Base-by-base conservation (phyloP, 345 rosid species). In the Citrus unshiu region DNA sequence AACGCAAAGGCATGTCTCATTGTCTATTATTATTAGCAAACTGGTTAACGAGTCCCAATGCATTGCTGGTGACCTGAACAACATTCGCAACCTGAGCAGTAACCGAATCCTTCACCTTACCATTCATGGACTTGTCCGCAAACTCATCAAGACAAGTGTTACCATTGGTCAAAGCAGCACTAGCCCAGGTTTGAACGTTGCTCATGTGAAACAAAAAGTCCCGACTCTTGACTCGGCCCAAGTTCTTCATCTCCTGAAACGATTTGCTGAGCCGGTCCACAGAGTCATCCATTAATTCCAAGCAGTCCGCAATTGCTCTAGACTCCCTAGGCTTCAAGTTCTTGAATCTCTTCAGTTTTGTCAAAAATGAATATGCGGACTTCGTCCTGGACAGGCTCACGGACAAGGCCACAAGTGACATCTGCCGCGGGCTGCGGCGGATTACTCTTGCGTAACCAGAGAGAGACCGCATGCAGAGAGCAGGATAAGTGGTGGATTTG, bases 151-250 rank as follows among this genome's bases (percentile, higher is more conserved):
- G 72, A 77, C 99, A 95, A 62, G 99, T 93, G 81, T 78, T 89
- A 86, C 90, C 97, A 54, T 95, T 97, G 1, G 99, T 93, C 75
- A 95, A 84, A 60, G 98, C 96, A 9, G 98, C 98, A 85, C 98
- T 95, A 16, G 89, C 90, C 98, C 98, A 95, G 5, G 99, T 95
- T 87, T 95, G 90, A 16, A 89, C 90, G 75, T 95, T 95, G 80
- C 98, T 95, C 71, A 91, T 81, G 54, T 89, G 97, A 81, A 89
- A 92, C 9, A 81, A 25, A 65, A 91, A 87, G 49, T 91, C 93
- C 73, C 77, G 70, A 39, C 87, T 90, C 81, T 76, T 88, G 71
- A 88, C 67, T 34, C 51, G 27, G 3, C 90, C 89, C 73, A 87
- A 60, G n/a, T 71, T 74, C 81, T 90, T 92, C 59, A 95, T 64